Percentiles rank a stretch among this genome's conserved stretches.
Conservation (phyloP, 2,329 filamentous ascomycete species). For the Verticillium klebahnii region DNA sequence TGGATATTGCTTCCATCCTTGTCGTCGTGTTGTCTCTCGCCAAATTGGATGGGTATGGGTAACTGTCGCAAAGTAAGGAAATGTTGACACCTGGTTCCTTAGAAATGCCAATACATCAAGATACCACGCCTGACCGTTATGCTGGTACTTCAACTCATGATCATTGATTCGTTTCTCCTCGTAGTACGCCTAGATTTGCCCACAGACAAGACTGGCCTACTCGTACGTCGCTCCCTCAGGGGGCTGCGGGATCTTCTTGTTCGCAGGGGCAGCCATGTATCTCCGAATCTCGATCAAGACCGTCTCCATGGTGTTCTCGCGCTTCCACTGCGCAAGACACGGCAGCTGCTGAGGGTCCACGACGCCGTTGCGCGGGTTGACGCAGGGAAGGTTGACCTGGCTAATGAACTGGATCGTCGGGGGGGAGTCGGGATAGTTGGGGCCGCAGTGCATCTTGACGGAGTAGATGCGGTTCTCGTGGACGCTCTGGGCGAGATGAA, state of each 20-base stretch:
- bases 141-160: not conserved
- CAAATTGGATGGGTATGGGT: no score
- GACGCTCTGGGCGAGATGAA: constrained; percentile 58
- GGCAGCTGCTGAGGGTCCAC: constrained; percentile 81
- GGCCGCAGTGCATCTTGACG: constrained; percentile 91
- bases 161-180: not conserved
- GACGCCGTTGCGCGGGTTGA: constrained; percentile 73
- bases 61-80: no score
- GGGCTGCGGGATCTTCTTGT: constrained; percentile 95
- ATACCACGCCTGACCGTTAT: not conserved
- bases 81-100: not conserved
- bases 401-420: constrained; percentile 90
- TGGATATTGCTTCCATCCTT: no score
- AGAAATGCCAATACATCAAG: not conserved
- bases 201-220: not conserved
- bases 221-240: constrained; percentile 66
- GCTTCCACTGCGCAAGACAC: constrained; percentile 85
- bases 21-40: no score
- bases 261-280: constrained; percentile 87
- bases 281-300: constrained; percentile 81
- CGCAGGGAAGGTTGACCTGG: constrained; percentile 94
- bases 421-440: constrained; percentile 82
- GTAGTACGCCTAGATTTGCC: not conserved
- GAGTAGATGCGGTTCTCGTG: constrained; percentile 99
- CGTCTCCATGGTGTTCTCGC: constrained; percentile 93